Conservation (phyloP, 2,329 filamentous ascomycete species). For the Fusarium praegraminearum region DNA sequence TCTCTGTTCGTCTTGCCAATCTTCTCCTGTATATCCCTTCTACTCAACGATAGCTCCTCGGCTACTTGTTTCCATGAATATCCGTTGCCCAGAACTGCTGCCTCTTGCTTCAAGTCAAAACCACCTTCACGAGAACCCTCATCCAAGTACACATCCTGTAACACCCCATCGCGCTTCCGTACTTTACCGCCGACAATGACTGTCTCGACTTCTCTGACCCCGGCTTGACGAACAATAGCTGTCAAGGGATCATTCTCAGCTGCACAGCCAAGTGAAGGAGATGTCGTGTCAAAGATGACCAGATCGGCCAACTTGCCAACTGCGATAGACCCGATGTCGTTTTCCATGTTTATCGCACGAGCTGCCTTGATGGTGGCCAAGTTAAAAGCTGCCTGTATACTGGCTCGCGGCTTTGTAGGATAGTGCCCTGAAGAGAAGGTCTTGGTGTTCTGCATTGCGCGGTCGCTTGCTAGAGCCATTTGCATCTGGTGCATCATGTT, state of each 20-base stretch:
- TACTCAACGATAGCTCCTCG: not conserved
- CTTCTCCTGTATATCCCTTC: not conserved
- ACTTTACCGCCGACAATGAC: slow-evolving; percentile 1
- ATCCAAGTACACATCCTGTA: not conserved
- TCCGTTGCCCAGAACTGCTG: too few relatives aligned
- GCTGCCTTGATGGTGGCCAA: slow-evolving; percentile 16
- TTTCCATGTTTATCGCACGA: slow-evolving; percentile 5
- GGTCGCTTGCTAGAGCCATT: not conserved
- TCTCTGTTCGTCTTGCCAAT: not conserved
- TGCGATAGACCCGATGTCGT: slow-evolving; percentile 3
- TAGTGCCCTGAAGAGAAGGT: not conserved
- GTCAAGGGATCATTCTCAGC: not conserved
- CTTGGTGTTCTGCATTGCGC: not conserved
- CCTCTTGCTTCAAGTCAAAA: not conserved
- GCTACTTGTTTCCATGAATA: not conserved
- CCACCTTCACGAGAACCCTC: not conserved
- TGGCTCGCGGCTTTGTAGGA: not conserved
- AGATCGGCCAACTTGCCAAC: slow-evolving; percentile 1
- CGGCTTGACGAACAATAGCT: slow-evolving; percentile 5
- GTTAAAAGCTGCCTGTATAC: not conserved
- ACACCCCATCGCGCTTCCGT: not conserved
- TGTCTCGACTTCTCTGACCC: slow-evolving; percentile 1
- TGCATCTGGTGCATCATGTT: slow-evolving; percentile 25
- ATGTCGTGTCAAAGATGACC: not conserved
- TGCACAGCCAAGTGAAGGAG: slow-evolving; percentile 9